These are phyloP conservation scores for Globisporangium rhizosaccharum DNA, from an alignment of 352 stramenopile genomes.

Conservation along the genomic window DNA sequence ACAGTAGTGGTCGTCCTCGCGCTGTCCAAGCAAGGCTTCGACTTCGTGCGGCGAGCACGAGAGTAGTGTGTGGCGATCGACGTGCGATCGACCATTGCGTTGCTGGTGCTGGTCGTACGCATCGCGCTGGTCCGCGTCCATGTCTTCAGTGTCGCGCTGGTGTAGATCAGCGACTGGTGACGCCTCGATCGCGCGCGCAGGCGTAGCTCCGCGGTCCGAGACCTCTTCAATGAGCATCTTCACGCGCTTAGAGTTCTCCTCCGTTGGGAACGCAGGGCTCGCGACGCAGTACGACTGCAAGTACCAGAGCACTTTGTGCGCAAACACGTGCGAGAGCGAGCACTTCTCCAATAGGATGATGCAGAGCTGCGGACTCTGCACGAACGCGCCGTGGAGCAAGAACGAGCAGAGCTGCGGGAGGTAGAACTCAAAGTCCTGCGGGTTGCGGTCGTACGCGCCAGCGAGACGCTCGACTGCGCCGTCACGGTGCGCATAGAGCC, in stretches of 20 bases:
- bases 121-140: constrained; percentile 8
- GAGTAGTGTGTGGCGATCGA: constrained; percentile 14
- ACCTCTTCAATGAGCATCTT: constrained; percentile 82
- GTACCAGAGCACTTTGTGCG: constrained; percentile 84
- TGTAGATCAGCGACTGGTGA: constrained; percentile 5
- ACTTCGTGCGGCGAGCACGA: constrained; percentile 35
- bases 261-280: constrained; percentile 50
- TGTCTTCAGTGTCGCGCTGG: constrained; percentile 8
- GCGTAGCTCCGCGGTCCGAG: constrained; percentile 38
- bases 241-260: constrained; percentile 51
- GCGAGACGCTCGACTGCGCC: constrained; percentile 48
- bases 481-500: constrained; percentile 79
- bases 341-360: constrained; percentile 74
- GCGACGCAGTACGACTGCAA: constrained; percentile 71
- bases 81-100: constrained; percentile 2
- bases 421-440: constrained; percentile 79
- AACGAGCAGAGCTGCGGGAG: constrained; percentile 81
- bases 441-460: constrained; percentile 46
- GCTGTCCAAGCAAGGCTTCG: constrained; percentile 37
- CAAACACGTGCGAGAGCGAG: constrained; percentile 79
- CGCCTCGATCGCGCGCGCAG: constrained; percentile 40
- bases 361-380: constrained; percentile 56
- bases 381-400: constrained; percentile 63
- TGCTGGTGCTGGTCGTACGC: constrained; percentile 17
- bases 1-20: constrained; percentile 54